phyloP scores from a whole-genome alignment of 75 land plant species.

The Sequoia sempervirens region DNA sequence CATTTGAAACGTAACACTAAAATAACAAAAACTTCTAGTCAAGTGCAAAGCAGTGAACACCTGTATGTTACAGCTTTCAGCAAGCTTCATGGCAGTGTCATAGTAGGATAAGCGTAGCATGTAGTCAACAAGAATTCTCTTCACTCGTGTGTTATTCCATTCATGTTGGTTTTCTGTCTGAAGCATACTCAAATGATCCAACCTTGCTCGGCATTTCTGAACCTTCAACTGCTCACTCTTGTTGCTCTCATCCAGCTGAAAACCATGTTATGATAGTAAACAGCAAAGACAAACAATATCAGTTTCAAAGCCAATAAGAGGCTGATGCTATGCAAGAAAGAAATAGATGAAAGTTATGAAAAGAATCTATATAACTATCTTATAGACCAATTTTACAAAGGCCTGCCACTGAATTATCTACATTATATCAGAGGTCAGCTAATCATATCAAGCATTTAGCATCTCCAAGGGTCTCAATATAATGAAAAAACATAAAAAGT shows the following conservation, averaged over 20 bases:
- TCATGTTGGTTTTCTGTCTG: slow-evolving; percentile 47
- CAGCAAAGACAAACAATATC: neutral
- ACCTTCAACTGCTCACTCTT: slow-evolving; percentile 73
- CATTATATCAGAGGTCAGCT: neutral
- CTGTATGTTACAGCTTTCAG: slow-evolving; percentile 68
- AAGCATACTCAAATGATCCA: slow-evolving; percentile 74
- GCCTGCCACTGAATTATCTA: neutral
- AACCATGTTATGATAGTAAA: neutral
- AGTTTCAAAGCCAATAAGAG: neutral
- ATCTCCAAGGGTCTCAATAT: neutral
- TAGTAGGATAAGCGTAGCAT: slow-evolving; percentile 89
- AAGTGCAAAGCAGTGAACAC: slow-evolving; percentile 24
- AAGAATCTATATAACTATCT: neutral
- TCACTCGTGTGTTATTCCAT: slow-evolving; percentile 66
- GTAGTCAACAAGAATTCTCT: slow-evolving; percentile 90
- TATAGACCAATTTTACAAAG: neutral
- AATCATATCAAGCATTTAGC: neutral
- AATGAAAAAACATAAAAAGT: neutral
- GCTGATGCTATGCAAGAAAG: neutral
- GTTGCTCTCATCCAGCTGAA: slow-evolving; percentile 88
- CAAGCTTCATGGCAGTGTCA: slow-evolving; percentile 74
- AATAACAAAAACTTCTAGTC: neutral
- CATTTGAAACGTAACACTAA: neutral
- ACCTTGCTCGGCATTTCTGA: slow-evolving; percentile 74
- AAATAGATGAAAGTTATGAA: neutral